Percentiles rank a stretch among this genome's conserved stretches.
phyloP scores from a whole-genome alignment of 2,329 filamentous ascomycete genomes.

The Epichloe sibirici region DNA sequence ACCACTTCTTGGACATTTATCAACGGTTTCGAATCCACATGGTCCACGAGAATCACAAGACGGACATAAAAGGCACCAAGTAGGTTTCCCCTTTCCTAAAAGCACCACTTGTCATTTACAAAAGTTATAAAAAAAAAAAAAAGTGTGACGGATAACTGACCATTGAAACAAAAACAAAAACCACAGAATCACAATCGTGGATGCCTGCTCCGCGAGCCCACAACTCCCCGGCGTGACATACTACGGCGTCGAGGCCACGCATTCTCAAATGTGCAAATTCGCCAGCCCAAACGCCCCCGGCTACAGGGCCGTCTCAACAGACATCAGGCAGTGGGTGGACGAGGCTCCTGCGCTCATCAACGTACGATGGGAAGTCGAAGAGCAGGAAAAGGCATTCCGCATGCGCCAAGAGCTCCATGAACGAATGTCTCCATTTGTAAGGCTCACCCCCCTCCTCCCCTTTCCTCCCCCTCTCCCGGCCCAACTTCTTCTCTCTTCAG shows the following conservation, averaged over 20 bases:
- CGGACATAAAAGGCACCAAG: conserved; percentile 52
- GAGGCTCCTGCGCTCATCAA: conserved; percentile 42
- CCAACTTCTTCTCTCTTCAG: background rate
- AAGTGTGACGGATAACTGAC: too few relatives aligned
- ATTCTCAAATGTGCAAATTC: conserved; percentile 63
- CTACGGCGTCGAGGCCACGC: conserved; percentile 64
- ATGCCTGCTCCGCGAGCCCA: conserved; percentile 56
- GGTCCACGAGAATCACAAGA: conserved; percentile 63
- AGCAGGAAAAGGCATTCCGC: conserved; percentile 35
- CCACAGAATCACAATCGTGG: conserved; percentile 47
- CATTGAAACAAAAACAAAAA: too few relatives aligned
- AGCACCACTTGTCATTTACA: too few relatives aligned
- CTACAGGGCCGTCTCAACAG: conserved; percentile 40
- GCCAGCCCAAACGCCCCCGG: conserved; percentile 51
- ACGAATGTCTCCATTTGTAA: conserved; percentile 21
- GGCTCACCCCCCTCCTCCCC: background rate
- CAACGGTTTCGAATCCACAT: conserved; percentile 62
- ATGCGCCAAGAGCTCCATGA: conserved; percentile 34
- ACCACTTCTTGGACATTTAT: conserved; percentile 58
- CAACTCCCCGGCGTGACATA: conserved; percentile 57
- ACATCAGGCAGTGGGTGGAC: conserved; percentile 37
- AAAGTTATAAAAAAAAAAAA: too few relatives aligned
- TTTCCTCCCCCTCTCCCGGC: background rate
- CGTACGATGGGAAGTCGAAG: conserved; percentile 48
- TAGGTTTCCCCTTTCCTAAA: conserved; percentile 12